Evolutionary conservation across 139 green algal genomes (phyloP), one percentile per base, ranked within the genome.

Genomic region (Tetraselmis striata): DNA sequence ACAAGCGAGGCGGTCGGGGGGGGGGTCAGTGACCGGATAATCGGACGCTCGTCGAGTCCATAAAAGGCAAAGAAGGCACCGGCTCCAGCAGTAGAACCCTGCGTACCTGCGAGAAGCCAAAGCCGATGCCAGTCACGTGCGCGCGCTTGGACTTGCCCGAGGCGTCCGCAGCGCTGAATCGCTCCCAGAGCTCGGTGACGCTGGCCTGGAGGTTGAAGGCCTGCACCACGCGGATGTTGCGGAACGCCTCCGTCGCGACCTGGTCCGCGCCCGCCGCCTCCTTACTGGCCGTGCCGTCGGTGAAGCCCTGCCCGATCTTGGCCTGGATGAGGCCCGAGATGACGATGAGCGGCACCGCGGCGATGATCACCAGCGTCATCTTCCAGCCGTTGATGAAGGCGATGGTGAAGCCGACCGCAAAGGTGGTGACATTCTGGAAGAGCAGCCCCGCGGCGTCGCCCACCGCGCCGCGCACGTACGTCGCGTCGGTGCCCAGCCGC

Each of bases 361-460:
- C 90, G 0, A 91, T 90, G 28, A 96, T 83, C 0, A 98, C 89
- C 58, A 97, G 86, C 59, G 93, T 91, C 88, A 96, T 92, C 76
- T 90, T 87, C 93, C 92, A 97, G 78, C 85, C 80, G 76, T 87
- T 86, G 29, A 88, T 84, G 78, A 96, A 94, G 18, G 92, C 85
- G 59, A 93, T 81, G 85, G 25, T 28, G 28, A 31, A 79, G 32
- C 23, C 27, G 2, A 79, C 83, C 2, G 76, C 80, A 25, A 84
- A 30, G 28, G 80, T 80, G 24, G 84, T 79, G 31, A 86, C 18
- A 18, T 67, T 67, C 18, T 67, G 45, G 18, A 32, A 28, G 83
- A 81, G 25, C 31, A 31, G 2, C 29, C 77, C 77, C 25, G 18
- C 29, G 77, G 83, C 29, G 30, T 76, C 24, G 0, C 78, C 90